phyloP scores from a whole-genome alignment of 306 rosid genomes.

The Prosopis cineraria region DNA sequence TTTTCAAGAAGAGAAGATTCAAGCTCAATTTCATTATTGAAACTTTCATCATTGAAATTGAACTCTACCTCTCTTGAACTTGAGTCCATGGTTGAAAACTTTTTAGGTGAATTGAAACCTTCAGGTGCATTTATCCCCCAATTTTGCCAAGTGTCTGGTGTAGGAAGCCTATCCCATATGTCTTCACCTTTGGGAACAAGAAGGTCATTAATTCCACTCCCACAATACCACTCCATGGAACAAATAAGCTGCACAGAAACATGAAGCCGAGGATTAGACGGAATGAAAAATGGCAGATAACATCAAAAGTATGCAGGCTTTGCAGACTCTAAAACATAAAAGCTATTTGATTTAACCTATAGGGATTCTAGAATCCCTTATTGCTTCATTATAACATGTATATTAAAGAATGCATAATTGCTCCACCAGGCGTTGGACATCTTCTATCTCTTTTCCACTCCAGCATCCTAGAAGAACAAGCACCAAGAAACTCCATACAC shows the following conservation, averaged over 20 bases:
- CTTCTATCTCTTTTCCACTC: background rate
- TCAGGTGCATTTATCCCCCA: slow-evolving; percentile 63
- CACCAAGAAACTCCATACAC: background rate
- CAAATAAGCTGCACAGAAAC: slow-evolving; percentile 40
- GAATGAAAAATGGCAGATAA: slow-evolving; percentile 9
- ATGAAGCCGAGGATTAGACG: slow-evolving; percentile 18
- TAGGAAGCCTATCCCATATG: slow-evolving; percentile 55
- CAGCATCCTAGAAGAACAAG: background rate
- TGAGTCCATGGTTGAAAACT: slow-evolving; percentile 38
- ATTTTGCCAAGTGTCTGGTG: slow-evolving; percentile 65
- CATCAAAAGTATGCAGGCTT: slow-evolving; percentile 9
- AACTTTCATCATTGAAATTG: slow-evolving; percentile 41
- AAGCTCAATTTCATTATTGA: slow-evolving; percentile 46
- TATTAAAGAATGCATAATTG: background rate
- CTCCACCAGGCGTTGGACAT: background rate
- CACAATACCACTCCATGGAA: slow-evolving; percentile 70
- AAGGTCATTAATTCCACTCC: slow-evolving; percentile 49
- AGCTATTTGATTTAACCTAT: slow-evolving; percentile 12
- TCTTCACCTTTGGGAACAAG: slow-evolving; percentile 54
- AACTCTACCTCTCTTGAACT: slow-evolving; percentile 39
- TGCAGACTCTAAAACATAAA: background rate
- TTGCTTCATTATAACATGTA: background rate
- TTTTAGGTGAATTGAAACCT: slow-evolving; percentile 39
- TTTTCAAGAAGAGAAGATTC: slow-evolving; percentile 48
- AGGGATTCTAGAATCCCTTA: background rate